Conservation (phyloP, 768 basidiomycete genomes). For the Gyrodon lividus region DNA sequence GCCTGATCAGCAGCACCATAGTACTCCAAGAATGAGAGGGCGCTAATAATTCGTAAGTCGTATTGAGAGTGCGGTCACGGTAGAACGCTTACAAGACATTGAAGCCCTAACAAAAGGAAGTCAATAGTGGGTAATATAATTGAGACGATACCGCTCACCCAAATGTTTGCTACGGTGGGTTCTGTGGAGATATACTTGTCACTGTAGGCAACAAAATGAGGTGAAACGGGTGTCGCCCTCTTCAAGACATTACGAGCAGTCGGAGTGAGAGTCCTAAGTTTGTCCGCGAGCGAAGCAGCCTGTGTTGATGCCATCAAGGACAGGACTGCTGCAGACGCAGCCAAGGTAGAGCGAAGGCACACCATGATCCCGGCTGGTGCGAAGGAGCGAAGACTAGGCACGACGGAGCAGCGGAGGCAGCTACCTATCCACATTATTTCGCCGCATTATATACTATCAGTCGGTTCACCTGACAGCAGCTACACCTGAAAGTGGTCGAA, state of each 20-base stretch:
- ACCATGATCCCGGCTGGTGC: constrained; percentile 12
- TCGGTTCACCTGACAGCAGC: constrained; percentile 3
- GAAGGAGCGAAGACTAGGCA: neutral
- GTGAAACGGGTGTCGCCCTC: constrained; percentile 39
- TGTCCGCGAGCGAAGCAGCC: constrained; percentile 23
- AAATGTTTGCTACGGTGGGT: constrained; percentile 44
- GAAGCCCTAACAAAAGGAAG: constrained; percentile 25
- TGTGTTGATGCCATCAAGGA: constrained; percentile 8
- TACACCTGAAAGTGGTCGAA: neutral
- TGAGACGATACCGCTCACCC: constrained; percentile 27
- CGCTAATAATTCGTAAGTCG: constrained; percentile 19
- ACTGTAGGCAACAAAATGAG: constrained; percentile 47
- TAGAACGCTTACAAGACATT: constrained; percentile 32
- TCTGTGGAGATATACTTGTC: constrained; percentile 43
- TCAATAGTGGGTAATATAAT: neutral
- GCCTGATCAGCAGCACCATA: constrained; percentile 47
- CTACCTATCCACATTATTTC: neutral
- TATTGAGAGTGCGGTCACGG: neutral
- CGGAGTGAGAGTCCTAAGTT: constrained; percentile 20
- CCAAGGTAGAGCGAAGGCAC: constrained; percentile 6
- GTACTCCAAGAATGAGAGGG: constrained; percentile 42
- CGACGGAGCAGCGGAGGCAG: neutral
- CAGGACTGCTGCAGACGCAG: neutral
- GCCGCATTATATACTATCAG: constrained; percentile 19
- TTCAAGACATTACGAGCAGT: constrained; percentile 20